A percentile compares a stretch with the other conserved stretches of the same genome.
Evolutionary conservation across 1,139 yeast species (phyloP).

Genomic region (Trichomonascaceae sp.): DNA sequence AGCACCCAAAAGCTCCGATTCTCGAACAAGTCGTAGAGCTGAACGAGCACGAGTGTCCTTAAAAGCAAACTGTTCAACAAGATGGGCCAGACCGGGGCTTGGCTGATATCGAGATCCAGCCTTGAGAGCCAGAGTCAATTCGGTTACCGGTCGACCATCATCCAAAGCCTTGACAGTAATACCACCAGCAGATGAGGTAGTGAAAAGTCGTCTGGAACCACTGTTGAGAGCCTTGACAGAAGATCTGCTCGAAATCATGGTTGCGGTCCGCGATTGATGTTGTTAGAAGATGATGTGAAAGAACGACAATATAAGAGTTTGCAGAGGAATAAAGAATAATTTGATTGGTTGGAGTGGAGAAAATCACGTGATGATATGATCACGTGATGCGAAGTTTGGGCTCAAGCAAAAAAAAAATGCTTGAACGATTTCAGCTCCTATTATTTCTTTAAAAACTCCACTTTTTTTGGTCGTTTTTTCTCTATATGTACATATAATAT

Average conservation of each 20-base stretch:
- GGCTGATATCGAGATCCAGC: slow-evolving; percentile 77
- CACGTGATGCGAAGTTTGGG: not conserved
- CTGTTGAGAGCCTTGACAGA: slow-evolving; percentile 4
- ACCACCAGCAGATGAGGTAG: slow-evolving; percentile 31
- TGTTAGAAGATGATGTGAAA: not conserved
- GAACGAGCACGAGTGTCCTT: slow-evolving; percentile 76
- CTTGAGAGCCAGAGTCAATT: slow-evolving; percentile 72
- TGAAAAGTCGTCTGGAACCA: slow-evolving; percentile 17
- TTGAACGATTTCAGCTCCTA: not conserved
- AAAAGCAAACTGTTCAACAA: slow-evolving; percentile 78
- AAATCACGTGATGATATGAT: not conserved
- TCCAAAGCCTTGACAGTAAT: slow-evolving; percentile 43
- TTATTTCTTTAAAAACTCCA: not conserved
- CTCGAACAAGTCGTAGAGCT: slow-evolving; percentile 90
- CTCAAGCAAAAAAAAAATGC: not conserved
- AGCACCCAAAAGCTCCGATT: slow-evolving; percentile 92
- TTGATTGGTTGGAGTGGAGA: slow-evolving; percentile 4
- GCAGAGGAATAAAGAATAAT: slow-evolving; percentile 3
- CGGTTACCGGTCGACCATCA: slow-evolving; percentile 50
- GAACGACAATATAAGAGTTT: not conserved
- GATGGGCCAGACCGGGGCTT: slow-evolving; percentile 80
- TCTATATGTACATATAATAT: not conserved
- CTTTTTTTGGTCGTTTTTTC: not conserved
- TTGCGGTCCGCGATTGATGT: not conserved
- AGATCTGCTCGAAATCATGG: slow-evolving; percentile 7